phyloP scores from a whole-genome alignment of 1,284 basidiomycete genomes.

The Meripilus lineatus region DNA sequence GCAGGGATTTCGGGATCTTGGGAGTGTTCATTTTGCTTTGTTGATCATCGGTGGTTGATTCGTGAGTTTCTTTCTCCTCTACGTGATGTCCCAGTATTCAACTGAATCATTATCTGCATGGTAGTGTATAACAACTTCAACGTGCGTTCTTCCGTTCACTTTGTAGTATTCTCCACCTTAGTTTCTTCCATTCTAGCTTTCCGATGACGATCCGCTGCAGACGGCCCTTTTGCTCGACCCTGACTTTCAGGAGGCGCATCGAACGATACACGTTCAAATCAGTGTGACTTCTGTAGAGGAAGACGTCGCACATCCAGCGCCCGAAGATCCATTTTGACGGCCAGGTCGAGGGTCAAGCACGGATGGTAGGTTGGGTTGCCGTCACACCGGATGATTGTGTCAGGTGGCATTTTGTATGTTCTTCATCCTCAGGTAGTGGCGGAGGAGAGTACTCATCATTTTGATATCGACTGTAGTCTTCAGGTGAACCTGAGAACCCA shows the following conservation, averaged over 20 bases:
- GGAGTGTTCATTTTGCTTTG: conserved; percentile 60
- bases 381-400: conserved; percentile 53
- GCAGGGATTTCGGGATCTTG: conserved; percentile 57
- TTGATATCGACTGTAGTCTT: conserved; percentile 32
- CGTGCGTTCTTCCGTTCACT: conserved; percentile 26
- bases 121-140: conserved; percentile 46
- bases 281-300: conserved; percentile 35
- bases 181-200: conserved; percentile 15
- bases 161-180: neutral
- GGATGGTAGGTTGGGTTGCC: conserved; percentile 49
- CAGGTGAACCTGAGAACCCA: conserved; percentile 50
- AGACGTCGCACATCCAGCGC: conserved; percentile 44
- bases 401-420: conserved; percentile 60
- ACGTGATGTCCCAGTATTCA: neutral
- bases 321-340: conserved; percentile 55
- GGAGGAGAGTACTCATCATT: neutral
- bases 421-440: neutral
- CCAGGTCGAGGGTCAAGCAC: conserved; percentile 37
- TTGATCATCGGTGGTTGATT: conserved; percentile 60
- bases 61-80: conserved; percentile 33
- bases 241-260: conserved; percentile 48
- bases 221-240: conserved; percentile 43
- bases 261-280: conserved; percentile 42
- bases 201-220: conserved; percentile 32
- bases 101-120: neutral